Conservation (phyloP, 176 grass and related monocot species). For the Lolium multiflorum region DNA sequence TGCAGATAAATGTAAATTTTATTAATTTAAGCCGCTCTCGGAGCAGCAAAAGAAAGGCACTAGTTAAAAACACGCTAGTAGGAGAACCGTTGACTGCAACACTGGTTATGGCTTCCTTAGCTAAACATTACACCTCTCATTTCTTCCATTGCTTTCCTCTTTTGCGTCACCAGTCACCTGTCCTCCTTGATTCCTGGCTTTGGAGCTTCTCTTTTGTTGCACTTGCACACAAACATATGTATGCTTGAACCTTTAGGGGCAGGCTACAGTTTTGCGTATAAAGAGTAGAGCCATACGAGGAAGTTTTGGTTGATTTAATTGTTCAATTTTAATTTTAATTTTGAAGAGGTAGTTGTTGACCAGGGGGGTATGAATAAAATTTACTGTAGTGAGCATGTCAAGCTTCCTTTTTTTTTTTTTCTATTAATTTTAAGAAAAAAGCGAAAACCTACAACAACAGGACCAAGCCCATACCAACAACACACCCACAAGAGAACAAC, state of each 20-base stretch:
- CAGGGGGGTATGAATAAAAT: background rate
- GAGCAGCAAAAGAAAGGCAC: background rate
- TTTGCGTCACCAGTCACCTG: conserved; percentile 31
- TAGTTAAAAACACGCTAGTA: background rate
- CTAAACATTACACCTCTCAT: conserved; percentile 30
- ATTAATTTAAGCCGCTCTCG: background rate
- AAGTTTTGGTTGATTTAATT: no score
- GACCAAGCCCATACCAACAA: no score
- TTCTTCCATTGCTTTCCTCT: conserved; percentile 37
- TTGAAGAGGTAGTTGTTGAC: conserved; percentile 26
- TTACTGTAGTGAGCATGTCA: background rate
- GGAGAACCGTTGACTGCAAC: conserved; percentile 15
- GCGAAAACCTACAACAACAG: no score
- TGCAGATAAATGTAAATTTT: background rate
- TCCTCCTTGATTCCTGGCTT: conserved; percentile 66
- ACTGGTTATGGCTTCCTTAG: background rate
- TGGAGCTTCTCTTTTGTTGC: conserved; percentile 58
- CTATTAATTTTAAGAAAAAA: no score
- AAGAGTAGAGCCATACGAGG: no score
- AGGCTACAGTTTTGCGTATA: no score
- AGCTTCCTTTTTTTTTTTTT: background rate
- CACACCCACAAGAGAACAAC: no score
- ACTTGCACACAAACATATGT: conserved; percentile 46
- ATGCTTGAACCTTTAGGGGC: background rate
- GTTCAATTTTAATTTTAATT: background rate